A percentile compares a stretch with the other conserved stretches of the same genome.
These are phyloP conservation scores for Teratosphaeria viscida DNA, from an alignment of 2,329 filamentous ascomycete genomes.

Conservation along the genomic window DNA sequence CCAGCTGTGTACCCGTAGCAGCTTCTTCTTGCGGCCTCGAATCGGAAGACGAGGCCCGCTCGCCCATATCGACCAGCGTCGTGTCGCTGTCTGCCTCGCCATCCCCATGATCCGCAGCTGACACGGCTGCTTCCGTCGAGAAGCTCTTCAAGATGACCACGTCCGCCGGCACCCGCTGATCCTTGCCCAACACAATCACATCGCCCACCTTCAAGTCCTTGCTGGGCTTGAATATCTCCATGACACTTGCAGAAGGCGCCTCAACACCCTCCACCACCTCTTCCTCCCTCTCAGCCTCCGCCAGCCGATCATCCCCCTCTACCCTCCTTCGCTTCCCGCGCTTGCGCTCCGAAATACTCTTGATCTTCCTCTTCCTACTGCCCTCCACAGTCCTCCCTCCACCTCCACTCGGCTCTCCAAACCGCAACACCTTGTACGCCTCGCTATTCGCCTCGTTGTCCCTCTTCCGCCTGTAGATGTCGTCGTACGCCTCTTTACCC, in stretches of 20 bases:
- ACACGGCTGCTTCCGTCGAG: constrained; percentile 41
- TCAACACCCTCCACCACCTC: constrained; percentile 36
- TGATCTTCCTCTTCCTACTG: constrained; percentile 22
- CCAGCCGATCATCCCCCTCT: constrained; percentile 35
- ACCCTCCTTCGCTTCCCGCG: constrained; percentile 21
- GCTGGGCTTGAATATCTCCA: constrained; percentile 69
- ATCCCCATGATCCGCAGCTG: constrained; percentile 22
- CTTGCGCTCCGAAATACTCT: constrained; percentile 22
- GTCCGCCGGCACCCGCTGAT: constrained; percentile 88
- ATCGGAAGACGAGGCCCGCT: constrained; percentile 4
- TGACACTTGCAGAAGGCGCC: constrained; percentile 26
- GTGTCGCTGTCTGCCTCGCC: constrained; percentile 25
- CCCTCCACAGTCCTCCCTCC: constrained; percentile 8
- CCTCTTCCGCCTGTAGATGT: constrained; percentile 72
- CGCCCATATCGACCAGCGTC: constrained; percentile 14
- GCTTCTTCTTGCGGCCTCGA: constrained; percentile 15
- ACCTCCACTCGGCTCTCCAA: constrained; percentile 40
- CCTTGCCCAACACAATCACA: constrained; percentile 83
- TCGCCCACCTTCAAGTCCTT: constrained; percentile 88
- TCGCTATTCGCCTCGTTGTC: constrained; percentile 94
- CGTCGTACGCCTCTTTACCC: constrained; percentile 91
- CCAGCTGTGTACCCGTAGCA: constrained; percentile 9
- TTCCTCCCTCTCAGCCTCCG: constrained; percentile 62
- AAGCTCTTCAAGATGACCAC: constrained; percentile 84
- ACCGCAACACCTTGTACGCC: constrained; percentile 68